Evolutionary conservation across 108 stramenopile genomes (phyloP).

Genomic region (Fragilaria radians): DNA sequence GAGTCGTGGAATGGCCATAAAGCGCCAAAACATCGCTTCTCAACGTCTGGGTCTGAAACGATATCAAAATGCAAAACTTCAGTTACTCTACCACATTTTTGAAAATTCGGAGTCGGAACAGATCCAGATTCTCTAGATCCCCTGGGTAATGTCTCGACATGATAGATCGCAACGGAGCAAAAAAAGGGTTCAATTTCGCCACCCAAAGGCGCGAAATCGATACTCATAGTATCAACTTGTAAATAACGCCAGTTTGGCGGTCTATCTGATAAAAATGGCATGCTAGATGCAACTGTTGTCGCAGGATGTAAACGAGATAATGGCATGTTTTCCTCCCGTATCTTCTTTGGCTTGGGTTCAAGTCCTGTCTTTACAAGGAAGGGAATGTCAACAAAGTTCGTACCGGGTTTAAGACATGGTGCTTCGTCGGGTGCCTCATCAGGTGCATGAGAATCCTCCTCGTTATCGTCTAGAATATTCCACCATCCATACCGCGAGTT

Average conservation of each 20-base stretch:
- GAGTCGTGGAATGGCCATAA: constrained; percentile 57
- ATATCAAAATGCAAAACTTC: constrained; percentile 78
- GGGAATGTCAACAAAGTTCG: constrained; percentile 39
- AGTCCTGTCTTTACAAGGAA: constrained; percentile 51
- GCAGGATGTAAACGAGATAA: constrained; percentile 66
- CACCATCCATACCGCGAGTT: constrained; percentile 32
- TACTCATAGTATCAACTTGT: constrained; percentile 81
- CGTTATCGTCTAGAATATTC: constrained; percentile 31
- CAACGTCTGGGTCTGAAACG: constrained; percentile 60
- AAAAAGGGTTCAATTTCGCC: constrained; percentile 86
- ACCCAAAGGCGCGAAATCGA: constrained; percentile 76
- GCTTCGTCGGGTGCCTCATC: not conserved
- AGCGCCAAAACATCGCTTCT: constrained; percentile 39
- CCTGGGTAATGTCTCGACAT: constrained; percentile 61
- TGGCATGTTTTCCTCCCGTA: constrained; percentile 64
- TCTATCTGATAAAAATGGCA: constrained; percentile 83
- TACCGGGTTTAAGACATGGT: constrained; percentile 16
- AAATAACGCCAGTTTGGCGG: constrained; percentile 69
- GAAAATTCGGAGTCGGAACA: constrained; percentile 44
- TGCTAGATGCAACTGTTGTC: constrained; percentile 47
- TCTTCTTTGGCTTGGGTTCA: constrained; percentile 44
- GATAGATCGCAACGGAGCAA: constrained; percentile 75
- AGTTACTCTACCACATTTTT: constrained; percentile 70
- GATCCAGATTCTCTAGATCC: constrained; percentile 19
- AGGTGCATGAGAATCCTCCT: not conserved